Conservation (phyloP, 2,329 filamentous ascomycete species). For the Colletotrichum brevisporum region DNA sequence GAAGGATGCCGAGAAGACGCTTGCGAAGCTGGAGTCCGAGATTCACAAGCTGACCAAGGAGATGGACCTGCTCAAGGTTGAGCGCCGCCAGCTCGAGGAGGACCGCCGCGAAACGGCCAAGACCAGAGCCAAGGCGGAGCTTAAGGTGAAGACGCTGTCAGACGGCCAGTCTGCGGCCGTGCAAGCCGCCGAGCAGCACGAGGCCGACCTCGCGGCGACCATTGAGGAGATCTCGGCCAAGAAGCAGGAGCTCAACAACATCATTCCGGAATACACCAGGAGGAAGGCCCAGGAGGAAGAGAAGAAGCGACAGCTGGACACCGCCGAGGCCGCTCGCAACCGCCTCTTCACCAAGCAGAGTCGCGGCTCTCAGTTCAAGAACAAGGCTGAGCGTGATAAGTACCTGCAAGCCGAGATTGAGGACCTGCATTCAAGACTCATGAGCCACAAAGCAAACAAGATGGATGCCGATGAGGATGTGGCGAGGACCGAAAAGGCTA, state of each 20-base stretch:
- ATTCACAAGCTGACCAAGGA: slow-evolving; percentile 86
- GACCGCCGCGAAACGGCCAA: slow-evolving; percentile 88
- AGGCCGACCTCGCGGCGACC: slow-evolving; percentile 79
- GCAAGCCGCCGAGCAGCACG: slow-evolving; percentile 78
- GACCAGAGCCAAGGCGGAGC: slow-evolving; percentile 85
- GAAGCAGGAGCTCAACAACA: slow-evolving; percentile 79
- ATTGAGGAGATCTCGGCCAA: slow-evolving; percentile 81
- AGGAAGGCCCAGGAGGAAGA: slow-evolving; percentile 81
- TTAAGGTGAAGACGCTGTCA: slow-evolving; percentile 85
- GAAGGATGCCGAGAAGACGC: slow-evolving; percentile 82
- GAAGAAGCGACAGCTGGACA: slow-evolving; percentile 79
- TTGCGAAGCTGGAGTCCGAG: slow-evolving; percentile 82
- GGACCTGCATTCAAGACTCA: slow-evolving; percentile 82
- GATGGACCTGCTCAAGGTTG: slow-evolving; percentile 86
- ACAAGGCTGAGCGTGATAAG: slow-evolving; percentile 88
- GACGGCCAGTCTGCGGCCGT: slow-evolving; percentile 86
- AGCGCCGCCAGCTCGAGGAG: slow-evolving; percentile 89
- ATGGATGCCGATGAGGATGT: slow-evolving; percentile 90
- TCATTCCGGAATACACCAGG: slow-evolving; percentile 83
- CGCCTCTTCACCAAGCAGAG: slow-evolving; percentile 94
- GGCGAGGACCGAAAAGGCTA: slow-evolving; percentile 76
- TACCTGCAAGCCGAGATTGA: slow-evolving; percentile 86
- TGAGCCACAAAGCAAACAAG: slow-evolving; percentile 85
- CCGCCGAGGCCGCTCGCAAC: slow-evolving; percentile 80
- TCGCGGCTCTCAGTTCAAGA: slow-evolving; percentile 87